These are phyloP conservation scores for Pogostemon cablin DNA, from an alignment of 257 asterid species.

Conservation along the genomic window DNA sequence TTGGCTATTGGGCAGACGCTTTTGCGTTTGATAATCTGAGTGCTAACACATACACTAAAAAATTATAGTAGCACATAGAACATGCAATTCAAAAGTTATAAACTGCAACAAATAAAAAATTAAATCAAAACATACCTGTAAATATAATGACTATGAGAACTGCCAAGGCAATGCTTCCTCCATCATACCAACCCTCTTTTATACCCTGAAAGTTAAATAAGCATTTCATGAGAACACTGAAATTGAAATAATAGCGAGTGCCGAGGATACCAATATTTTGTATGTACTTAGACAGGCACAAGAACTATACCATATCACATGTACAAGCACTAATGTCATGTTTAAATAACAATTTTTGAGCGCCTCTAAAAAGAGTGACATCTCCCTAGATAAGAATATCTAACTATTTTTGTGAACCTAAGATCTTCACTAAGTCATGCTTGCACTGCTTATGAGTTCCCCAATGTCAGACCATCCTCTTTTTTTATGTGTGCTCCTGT, in stretches of 20 bases:
- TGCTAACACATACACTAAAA: not conserved
- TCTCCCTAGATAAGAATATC: not conserved
- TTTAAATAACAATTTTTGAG: not conserved
- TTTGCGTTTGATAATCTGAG: too few relatives aligned
- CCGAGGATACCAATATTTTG: conserved; percentile 8
- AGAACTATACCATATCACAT: conserved; percentile 13
- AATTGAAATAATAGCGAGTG: conserved; percentile 19
- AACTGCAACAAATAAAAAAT: conserved; percentile 9
- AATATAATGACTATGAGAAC: conserved; percentile 80
- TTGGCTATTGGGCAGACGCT: too few relatives aligned
- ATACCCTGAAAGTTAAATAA: conserved; percentile 62
- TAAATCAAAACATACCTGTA: conserved; percentile 59
- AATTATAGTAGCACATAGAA: conserved; percentile 1
- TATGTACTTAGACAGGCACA: not conserved
- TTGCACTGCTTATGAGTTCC: not conserved
- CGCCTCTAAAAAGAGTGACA: not conserved
- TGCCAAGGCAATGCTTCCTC: conserved; percentile 96
- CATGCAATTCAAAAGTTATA: conserved; percentile 12
- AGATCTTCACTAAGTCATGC: not conserved
- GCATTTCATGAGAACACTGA: conserved; percentile 21
- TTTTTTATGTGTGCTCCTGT: not conserved
- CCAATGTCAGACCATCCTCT: not conserved
- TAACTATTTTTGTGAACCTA: not conserved
- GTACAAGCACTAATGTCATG: conserved; percentile 2
- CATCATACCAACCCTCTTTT: conserved; percentile 99